Conservation (phyloP, 2,329 filamentous ascomycete genomes). For the Phyllosticta paracitricarpa region DNA sequence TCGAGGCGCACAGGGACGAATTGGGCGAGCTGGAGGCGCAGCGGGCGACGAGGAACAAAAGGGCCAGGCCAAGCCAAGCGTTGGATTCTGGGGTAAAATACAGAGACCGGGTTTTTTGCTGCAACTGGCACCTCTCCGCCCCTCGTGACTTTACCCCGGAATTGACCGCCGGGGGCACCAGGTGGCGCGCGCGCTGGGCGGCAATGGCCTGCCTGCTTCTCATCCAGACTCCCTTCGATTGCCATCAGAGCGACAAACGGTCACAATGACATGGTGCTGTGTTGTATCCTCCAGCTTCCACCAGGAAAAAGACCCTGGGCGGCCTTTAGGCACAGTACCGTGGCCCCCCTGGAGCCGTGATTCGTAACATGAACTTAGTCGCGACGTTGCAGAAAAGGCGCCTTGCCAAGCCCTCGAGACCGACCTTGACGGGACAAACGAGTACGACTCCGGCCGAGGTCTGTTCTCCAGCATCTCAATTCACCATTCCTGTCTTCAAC, state of each 20-base stretch:
- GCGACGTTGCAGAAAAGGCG: slow-evolving; percentile 5
- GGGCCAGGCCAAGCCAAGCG: background rate
- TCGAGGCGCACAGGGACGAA: background rate
- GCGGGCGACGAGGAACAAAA: background rate
- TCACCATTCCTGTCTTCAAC: background rate
- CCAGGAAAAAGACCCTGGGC: no score
- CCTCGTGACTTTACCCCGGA: background rate
- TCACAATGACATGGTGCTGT: no score
- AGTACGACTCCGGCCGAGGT: background rate
- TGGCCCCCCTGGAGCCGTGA: background rate
- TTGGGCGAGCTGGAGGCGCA: background rate
- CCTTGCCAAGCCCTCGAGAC: background rate
- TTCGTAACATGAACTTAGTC: background rate
- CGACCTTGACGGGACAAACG: background rate
- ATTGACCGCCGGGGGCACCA: background rate
- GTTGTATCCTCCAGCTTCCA: no score
- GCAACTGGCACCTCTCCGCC: background rate
- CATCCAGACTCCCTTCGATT: no score
- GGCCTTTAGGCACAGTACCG: background rate
- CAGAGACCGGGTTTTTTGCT: background rate
- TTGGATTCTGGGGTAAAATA: background rate
- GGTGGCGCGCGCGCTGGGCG: background rate
- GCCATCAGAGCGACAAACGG: no score
- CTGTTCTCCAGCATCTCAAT: background rate
- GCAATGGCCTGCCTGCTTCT: background rate